phyloP scores from a whole-genome alignment of 306 rosid species.

The Quercus suber region DNA sequence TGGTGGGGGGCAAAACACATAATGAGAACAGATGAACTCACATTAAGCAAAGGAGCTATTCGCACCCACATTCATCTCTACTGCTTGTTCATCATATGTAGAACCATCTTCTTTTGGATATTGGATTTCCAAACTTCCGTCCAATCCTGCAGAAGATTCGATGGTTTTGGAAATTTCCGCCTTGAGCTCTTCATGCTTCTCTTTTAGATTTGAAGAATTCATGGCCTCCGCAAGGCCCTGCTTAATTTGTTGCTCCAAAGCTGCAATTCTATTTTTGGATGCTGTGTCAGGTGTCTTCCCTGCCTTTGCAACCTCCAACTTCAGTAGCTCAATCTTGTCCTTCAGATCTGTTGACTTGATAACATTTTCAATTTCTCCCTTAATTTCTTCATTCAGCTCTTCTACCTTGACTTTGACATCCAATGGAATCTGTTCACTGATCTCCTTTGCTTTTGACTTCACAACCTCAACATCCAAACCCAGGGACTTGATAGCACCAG shows the following conservation, averaged over 20 bases:
- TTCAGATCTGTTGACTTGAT: slow-evolving; percentile 55
- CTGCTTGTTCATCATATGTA: slow-evolving; percentile 31
- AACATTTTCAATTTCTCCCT: slow-evolving; percentile 42
- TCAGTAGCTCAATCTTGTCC: slow-evolving; percentile 61
- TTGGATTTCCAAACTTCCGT: slow-evolving; percentile 35
- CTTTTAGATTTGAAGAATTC: slow-evolving; percentile 57
- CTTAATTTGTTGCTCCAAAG: slow-evolving; percentile 67
- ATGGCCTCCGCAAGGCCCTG: slow-evolving; percentile 54
- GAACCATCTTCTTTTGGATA: slow-evolving; percentile 29
- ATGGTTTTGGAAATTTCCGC: slow-evolving; percentile 43
- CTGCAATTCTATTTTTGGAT: slow-evolving; percentile 55
- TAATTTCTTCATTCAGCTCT: slow-evolving; percentile 50
- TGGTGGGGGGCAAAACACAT: background rate
- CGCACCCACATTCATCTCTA: slow-evolving; percentile 38
- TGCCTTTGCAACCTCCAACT: slow-evolving; percentile 65
- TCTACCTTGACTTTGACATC: slow-evolving; percentile 40
- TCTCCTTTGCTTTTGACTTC: slow-evolving; percentile 29
- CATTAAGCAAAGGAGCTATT: slow-evolving; percentile 50
- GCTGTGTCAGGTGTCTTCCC: slow-evolving; percentile 52
- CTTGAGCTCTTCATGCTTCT: slow-evolving; percentile 56
- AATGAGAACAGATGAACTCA: slow-evolving; percentile 46
- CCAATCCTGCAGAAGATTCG: slow-evolving; percentile 34
- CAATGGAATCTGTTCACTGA: slow-evolving; percentile 27
- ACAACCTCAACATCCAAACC: slow-evolving; percentile 53
- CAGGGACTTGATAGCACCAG: slow-evolving; percentile 48